Percentiles rank a stretch among this genome's conserved stretches.
Evolutionary conservation across 352 stramenopile genomes (phyloP).

Genomic region (Phytophthora cryptogea): DNA sequence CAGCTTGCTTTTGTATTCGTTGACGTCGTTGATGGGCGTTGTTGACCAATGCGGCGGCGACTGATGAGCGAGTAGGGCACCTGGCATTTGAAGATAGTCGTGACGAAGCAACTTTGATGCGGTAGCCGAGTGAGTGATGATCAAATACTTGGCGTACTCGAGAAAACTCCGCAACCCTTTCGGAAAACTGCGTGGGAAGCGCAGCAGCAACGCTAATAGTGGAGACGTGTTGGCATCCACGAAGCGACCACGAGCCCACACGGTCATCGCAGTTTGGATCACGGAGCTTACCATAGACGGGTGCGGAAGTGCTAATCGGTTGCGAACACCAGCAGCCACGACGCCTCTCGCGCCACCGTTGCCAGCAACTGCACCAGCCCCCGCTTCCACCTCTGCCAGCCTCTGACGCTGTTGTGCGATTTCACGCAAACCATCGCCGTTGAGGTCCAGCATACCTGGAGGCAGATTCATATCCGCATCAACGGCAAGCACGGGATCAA

Average conservation of each 20-base stretch:
- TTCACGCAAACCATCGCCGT: constrained; percentile 18
- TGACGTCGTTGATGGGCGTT: constrained; percentile 32
- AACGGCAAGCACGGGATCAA: constrained; percentile 17
- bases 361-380: constrained; percentile 8
- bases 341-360: constrained; percentile 11
- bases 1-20: constrained; percentile 47
- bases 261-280: constrained; percentile 42
- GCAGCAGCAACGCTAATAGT: constrained; percentile 42
- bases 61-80: constrained; percentile 12
- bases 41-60: constrained; percentile 15
- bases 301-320: constrained; percentile 23
- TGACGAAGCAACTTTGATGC: constrained; percentile 57
- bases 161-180: constrained; percentile 56
- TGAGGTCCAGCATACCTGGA: constrained; percentile 20
- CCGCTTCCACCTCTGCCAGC: constrained; percentile 8
- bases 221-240: constrained; percentile 35
- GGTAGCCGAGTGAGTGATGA: constrained; percentile 41
- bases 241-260: constrained; percentile 52
- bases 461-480: constrained; percentile 22
- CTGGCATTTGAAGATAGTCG: constrained; percentile 43
- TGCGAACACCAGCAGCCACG: constrained; percentile 19
- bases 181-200: constrained; percentile 37
- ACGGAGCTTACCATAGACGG: constrained; percentile 43
- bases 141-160: constrained; percentile 70
- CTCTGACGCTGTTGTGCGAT: constrained; percentile 23